Base-by-base conservation (phyloP, 768 basidiomycete genomes). In the Postia placenta region DNA sequence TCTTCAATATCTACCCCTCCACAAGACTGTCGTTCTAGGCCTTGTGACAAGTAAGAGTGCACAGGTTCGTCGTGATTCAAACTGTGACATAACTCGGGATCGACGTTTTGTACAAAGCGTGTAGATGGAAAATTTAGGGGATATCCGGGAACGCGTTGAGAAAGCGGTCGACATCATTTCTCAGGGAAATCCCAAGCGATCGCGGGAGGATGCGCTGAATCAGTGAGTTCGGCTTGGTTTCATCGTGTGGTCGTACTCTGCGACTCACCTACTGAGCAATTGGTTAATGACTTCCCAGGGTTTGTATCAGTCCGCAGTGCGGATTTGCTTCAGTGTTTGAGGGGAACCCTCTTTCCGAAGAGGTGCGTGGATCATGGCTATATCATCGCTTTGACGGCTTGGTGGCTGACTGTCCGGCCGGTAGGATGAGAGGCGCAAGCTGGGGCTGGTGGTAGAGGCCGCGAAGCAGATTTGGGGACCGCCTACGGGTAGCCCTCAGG, bases 221-320 rank as follows among this genome's bases (percentile, higher is more conserved):
- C 67, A 67, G 67, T 69, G 36, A 43, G 64, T 57, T n/a, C 12
- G 41, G 24, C 39, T 24, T 41, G 20, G 39, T 33, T 14, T 23
- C n/a, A n/a, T n/a, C n/a, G n/a, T n/a, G n/a, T n/a, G n/a, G n/a
- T n/a, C n/a, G n/a, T n/a, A n/a, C 7, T 39, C 23, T 27, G 41
- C n/a, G 38, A 28, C 28, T 23, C 22, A 38, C 30, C 30, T 33
- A 7, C 30, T 33, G 30, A 33, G 30, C 30, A 33, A 33, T 7
- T 40, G 38, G 27, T 14, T 4, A 7, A 42, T 38, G 40, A 38
- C 4, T 58, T 35, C 33, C 53, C 37, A 71, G 69, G 43, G 60
- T 78, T 14, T 63, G 64, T 28, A 64, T 78, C 45, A 71, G 70
- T 5, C 72, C 75, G 1, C 76, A 78, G 57, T 78, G 76, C 43